Percentiles rank a stretch among this genome's conserved stretches.
phyloP scores from a whole-genome alignment of 1,284 basidiomycete species.

The Sutorius eximius region DNA sequence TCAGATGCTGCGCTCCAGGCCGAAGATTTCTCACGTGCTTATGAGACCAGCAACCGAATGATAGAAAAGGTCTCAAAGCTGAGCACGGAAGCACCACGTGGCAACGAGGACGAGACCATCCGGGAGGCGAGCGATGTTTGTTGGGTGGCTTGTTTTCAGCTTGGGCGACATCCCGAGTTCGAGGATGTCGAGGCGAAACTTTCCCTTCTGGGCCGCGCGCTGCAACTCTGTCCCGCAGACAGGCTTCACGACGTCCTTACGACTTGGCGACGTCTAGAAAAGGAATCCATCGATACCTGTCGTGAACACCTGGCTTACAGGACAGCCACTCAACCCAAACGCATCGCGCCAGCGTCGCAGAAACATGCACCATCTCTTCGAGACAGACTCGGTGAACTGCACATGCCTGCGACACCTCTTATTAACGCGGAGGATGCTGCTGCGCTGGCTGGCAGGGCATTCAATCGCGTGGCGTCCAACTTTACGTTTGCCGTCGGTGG shows the following conservation, averaged over 20 bases:
- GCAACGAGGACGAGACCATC: conserved; percentile 45
- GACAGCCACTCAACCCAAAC: conserved; percentile 21
- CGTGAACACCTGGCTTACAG: conserved; percentile 41
- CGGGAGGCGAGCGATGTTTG: conserved; percentile 75
- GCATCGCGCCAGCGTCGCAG: conserved; percentile 21
- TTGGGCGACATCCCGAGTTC: conserved; percentile 80
- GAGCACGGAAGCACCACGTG: conserved; percentile 36
- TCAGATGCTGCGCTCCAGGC: conserved; percentile 78
- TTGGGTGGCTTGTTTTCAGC: conserved; percentile 84
- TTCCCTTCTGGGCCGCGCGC: conserved; percentile 73
- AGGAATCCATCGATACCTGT: conserved; percentile 56
- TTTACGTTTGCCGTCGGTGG: conserved; percentile 62
- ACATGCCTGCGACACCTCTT: conserved; percentile 63
- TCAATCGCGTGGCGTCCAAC: conserved; percentile 75
- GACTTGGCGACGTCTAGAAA: conserved; percentile 70
- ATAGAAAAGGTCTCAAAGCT: conserved; percentile 59
- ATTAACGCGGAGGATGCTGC: conserved; percentile 70
- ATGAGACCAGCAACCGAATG: conserved; percentile 72
- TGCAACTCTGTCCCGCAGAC: conserved; percentile 86
- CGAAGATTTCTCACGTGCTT: conserved; percentile 75
- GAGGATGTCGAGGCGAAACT: conserved; percentile 66
- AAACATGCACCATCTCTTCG: conserved; percentile 51
- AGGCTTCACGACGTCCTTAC: conserved; percentile 70
- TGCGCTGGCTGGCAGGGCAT: conserved; percentile 69
- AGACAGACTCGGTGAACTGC: conserved; percentile 58